Base-by-base conservation (phyloP, 305 asterid species). In the Solanum hybrid region DNA sequence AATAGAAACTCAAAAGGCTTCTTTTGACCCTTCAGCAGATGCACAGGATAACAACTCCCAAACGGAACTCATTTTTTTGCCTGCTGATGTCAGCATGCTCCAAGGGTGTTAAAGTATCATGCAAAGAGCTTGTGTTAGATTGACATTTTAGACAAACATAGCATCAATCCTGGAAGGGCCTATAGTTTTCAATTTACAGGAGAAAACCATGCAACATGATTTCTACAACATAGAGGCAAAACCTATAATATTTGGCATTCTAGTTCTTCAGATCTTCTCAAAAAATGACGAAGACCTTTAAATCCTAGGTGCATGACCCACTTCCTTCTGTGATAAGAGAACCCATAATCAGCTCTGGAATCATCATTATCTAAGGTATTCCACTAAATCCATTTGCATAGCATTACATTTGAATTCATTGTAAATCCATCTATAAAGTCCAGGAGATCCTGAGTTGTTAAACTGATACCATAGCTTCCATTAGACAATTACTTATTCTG, bases 281-380 rank as follows among this genome's bases (percentile, higher is more conserved):
- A 86, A 17, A 4, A 32, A 86, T 32, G 51, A 11, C 5, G 36
- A 61, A 22, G 78, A 76, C 79, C 89, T 86, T 57, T 22, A 86
- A 33, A 57, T 32, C 78, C 79, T 61, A 32, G 33, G 78, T 61
- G 34, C 89, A 61, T 32, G 89, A 86, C 39, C 78, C 78, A 57
- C 89, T 86, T 57, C 45, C 88, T 12, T 86, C 89, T 22, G 51
- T 86, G 79, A 61, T 86, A 61, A 86, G 78, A 57, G 65, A 85
- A 22, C 32, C 88, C 88, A 17, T 57, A 84, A 39, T 32, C 41
- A 85, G 36, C 89, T 17, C 13, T n/a, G 32, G 87, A 83, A 45
- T 83, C 27, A 83, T 83, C 73, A 83, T 83, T 5, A 45, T 10
- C 38, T 26, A 85, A 85, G 88, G 88, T 10, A 57, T 32, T 57